Evolutionary conservation across 164 flowering plant species (phyloP), one percentile per base, ranked within the genome.

Genomic region (Pachysandra terminalis): DNA sequence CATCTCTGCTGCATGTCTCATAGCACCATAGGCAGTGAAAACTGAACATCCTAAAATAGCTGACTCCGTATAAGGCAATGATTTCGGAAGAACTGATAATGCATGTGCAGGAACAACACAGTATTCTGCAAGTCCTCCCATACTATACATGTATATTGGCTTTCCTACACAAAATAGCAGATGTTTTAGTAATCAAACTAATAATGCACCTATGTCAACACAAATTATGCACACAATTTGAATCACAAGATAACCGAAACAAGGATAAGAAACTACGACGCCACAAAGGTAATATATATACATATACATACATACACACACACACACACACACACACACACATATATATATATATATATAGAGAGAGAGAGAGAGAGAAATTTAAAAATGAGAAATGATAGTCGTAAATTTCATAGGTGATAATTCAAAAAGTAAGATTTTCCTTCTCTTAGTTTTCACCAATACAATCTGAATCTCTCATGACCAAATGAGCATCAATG

Each of bases 101-200:
- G 82, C 97, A 85, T 90, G 73, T 25, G 96, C 98, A 49, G 99
- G 99, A 25, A 88, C 89, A 32, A 96, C 96, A 79, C 98, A 90
- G 70, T 85, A 96, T 69, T 96, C 99, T 61, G 99, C 97, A 26
- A 96, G 83, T 25, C 99, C 98, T 69, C 99, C 99, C 98, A 93
- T 96, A 69, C 99, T 93, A 70, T 96, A 93, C 99, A 96, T 96
- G 78, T 75, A 96, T 10, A 87, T 90, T 14, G 98, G 97, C 63
- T 88, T 87, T 62, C 93, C 98, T 96, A 66, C 80, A 82, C 0
- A 67, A 67, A 49, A 59, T 16, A 65, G n/a, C 56, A 66, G 48
- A 65, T 16, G 56, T 0, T 64, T 53, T 51, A 49, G 49, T 48
- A 22, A 51, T n/a, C 49, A 57, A 59, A 41, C 13, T 23, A 61